Conservation (phyloP, 1,284 basidiomycete genomes). For the Fomitopsis pinicola region DNA sequence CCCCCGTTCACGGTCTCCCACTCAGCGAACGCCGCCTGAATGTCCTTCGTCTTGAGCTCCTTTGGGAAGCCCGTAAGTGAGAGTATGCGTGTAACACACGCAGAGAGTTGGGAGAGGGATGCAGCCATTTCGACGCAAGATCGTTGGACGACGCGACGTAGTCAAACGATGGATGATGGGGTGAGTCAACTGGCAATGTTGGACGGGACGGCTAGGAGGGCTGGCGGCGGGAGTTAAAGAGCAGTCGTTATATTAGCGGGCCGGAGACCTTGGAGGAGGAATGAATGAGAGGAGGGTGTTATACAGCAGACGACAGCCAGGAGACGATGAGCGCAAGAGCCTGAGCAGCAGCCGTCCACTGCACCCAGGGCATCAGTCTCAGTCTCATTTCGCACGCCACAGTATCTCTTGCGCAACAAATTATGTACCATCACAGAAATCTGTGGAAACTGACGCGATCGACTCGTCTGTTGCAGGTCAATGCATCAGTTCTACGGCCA, state of each 20-base stretch:
- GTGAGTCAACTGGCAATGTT: constrained; percentile 9
- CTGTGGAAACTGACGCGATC: no score
- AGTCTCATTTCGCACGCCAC: constrained; percentile 9
- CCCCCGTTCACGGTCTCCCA: constrained; percentile 87
- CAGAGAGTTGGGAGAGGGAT: constrained; percentile 77
- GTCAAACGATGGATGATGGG: constrained; percentile 11
- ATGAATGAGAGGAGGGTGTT: constrained; percentile 28
- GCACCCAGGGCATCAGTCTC: constrained; percentile 1
- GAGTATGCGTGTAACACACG: constrained; percentile 94
- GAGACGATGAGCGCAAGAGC: constrained; percentile 16
- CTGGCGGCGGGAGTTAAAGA: constrained; percentile 20
- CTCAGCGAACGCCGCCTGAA: constrained; percentile 86
- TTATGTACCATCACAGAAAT: background rate
- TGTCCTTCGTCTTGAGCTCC: constrained; percentile 96
- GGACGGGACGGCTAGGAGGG: constrained; percentile 17
- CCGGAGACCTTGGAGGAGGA: constrained; percentile 19
- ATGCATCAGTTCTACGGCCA: background rate
- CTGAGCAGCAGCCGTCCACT: background rate
- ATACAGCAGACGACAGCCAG: constrained; percentile 26
- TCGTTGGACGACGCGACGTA: constrained; percentile 6
- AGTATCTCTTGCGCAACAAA: background rate
- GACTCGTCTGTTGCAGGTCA: background rate
- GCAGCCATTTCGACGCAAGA: constrained; percentile 33
- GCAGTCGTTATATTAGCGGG: constrained; percentile 23
- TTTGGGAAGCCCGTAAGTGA: constrained; percentile 88